These are phyloP conservation scores for Yamadazyma pseudoaaseri DNA, from an alignment of 1,139 yeast genomes.

Conservation along the genomic window DNA sequence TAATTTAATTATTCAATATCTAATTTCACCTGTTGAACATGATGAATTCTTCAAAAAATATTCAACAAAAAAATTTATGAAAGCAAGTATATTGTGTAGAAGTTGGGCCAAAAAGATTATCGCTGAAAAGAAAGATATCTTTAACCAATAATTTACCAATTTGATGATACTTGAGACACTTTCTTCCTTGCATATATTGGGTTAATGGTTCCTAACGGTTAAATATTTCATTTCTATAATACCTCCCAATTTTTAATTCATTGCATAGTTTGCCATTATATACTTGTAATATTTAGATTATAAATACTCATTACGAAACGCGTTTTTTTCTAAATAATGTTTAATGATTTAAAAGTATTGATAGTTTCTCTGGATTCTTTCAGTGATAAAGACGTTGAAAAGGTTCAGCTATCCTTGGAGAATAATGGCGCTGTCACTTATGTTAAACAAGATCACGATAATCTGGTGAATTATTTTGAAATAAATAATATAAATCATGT, in stretches of 20 bases:
- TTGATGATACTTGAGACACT: background rate
- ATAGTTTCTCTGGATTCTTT: conserved; percentile 36
- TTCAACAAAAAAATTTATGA: conserved; percentile 87
- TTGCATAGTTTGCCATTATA: conserved; percentile 5
- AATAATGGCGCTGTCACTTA: conserved; percentile 23
- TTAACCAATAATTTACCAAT: conserved; percentile 12
- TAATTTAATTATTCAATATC: conserved; percentile 72
- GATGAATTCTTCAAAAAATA: conserved; percentile 94
- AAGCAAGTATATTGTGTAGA: conserved; percentile 84
- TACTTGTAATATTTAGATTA: conserved; percentile 2
- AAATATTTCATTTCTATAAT: no score
- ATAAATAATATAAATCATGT: conserved; percentile 45
- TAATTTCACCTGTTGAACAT: conserved; percentile 82
- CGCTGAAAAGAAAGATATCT: conserved; percentile 32
- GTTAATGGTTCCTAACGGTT: no score
- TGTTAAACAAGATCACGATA: conserved; percentile 25
- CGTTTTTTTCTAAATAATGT: conserved; percentile 9
- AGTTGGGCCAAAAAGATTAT: conserved; percentile 80
- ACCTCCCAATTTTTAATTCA: conserved; percentile 4
- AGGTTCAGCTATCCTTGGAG: conserved; percentile 18
- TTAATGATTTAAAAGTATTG: conserved; percentile 19
- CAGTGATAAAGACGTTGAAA: conserved; percentile 20
- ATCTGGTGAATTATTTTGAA: conserved; percentile 22
- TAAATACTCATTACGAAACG: background rate
- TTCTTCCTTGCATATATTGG: conserved; percentile 1